A percentile compares a stretch with the other conserved stretches of the same genome.
Evolutionary conservation across 768 basidiomycete species (phyloP).

Genomic region (Phylloporus scabripes): DNA sequence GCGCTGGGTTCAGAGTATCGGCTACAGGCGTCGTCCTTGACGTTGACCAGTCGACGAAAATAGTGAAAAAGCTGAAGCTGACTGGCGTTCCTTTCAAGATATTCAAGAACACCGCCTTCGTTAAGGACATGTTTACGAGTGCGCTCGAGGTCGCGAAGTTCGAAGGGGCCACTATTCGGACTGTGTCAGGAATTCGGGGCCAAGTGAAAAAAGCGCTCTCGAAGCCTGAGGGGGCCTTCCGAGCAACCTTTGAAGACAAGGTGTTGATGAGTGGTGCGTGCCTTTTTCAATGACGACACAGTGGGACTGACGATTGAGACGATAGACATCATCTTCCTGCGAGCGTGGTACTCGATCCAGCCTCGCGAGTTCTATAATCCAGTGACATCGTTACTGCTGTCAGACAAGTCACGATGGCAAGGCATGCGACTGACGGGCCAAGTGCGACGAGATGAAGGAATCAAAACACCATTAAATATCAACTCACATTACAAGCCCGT

Average conservation of each 20-base stretch:
- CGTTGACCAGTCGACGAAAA: conserved; percentile 86
- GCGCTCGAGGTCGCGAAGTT: conserved; percentile 97
- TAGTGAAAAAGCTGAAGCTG: conserved; percentile 97
- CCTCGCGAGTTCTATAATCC: conserved; percentile 97
- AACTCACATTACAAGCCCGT: conserved; percentile 89
- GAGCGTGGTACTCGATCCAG: conserved; percentile 95
- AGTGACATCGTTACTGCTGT: conserved; percentile 83
- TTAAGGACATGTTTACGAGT: conserved; percentile 94
- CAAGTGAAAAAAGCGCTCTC: conserved; percentile 93
- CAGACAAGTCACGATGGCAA: conserved; percentile 77
- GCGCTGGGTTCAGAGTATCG: conserved; percentile 77
- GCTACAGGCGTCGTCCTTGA: conserved; percentile 95
- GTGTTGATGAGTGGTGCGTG: conserved; percentile 87
- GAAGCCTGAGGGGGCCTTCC: conserved; percentile 94
- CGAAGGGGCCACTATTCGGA: conserved; percentile 94
- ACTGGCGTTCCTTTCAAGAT: conserved; percentile 96
- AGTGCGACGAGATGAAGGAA: conserved; percentile 77
- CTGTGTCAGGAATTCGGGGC: conserved; percentile 92
- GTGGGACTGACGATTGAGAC: background rate
- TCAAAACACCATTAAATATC: conserved; percentile 73
- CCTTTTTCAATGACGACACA: background rate
- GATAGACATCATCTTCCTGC: conserved; percentile 87
- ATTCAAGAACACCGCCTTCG: conserved; percentile 97
- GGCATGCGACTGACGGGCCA: conserved; percentile 97
- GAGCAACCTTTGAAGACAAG: conserved; percentile 98